Evolutionary conservation across 306 rosid species (phyloP).

Genomic region (Cucurbita argyrosperma): DNA sequence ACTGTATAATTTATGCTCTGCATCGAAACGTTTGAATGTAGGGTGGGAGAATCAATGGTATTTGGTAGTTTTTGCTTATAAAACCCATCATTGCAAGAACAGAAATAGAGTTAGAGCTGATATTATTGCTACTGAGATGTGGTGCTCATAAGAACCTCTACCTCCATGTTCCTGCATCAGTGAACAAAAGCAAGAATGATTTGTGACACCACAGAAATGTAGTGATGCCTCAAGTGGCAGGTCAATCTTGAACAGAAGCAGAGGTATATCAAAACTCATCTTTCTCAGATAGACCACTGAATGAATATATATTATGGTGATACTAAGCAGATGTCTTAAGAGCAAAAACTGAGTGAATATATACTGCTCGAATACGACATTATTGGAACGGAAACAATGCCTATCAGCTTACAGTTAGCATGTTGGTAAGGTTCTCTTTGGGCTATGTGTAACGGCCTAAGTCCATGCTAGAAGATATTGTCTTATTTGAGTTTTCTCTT

Average conservation of each 20-base stretch:
- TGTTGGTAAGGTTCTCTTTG: background rate
- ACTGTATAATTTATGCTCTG: background rate
- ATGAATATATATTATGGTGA: background rate
- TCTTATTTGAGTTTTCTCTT: no score
- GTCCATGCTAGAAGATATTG: no score
- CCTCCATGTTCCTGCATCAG: conserved; percentile 38
- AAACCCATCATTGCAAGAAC: conserved; percentile 25
- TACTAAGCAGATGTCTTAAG: background rate
- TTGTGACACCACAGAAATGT: background rate
- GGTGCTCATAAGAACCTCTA: conserved; percentile 30
- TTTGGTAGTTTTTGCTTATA: background rate
- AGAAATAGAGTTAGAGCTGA: conserved; percentile 30
- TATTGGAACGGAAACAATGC: background rate
- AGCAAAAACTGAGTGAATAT: background rate
- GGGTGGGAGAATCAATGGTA: background rate
- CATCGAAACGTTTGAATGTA: background rate
- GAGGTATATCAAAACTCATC: background rate
- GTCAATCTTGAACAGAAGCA: no score
- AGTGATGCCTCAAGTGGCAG: background rate
- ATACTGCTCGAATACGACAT: background rate
- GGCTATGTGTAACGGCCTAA: background rate
- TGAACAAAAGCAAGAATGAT: conserved; percentile 8
- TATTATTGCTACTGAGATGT: conserved; percentile 21
- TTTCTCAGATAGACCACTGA: background rate
- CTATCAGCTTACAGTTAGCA: background rate